phyloP scores from a whole-genome alignment of 768 basidiomycete genomes.

The Rhizopogon vesiculosus region DNA sequence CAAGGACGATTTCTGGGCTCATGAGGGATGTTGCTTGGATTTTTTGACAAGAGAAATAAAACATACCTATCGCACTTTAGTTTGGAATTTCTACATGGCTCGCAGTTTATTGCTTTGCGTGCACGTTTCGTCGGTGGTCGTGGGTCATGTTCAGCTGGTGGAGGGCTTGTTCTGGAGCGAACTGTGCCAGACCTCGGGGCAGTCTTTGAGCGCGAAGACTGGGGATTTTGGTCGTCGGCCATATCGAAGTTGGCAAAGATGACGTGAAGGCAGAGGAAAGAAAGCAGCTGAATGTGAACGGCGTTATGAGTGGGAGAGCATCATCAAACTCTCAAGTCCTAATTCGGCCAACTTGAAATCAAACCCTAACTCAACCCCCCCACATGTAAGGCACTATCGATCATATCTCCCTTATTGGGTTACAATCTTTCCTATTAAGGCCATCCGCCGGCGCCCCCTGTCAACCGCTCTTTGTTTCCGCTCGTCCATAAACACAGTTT shows the following conservation, averaged over 20 bases:
- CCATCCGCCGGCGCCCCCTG: too few relatives aligned
- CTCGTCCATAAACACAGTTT: too few relatives aligned
- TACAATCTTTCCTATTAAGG: too few relatives aligned
- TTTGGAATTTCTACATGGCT: slow-evolving; percentile 83
- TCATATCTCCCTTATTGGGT: too few relatives aligned
- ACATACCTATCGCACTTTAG: slow-evolving; percentile 83
- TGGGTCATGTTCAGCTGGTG: slow-evolving; percentile 53
- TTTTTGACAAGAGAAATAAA: too few relatives aligned
- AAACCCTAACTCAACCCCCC: too few relatives aligned
- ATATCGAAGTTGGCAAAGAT: neutral
- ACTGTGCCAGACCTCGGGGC: slow-evolving; percentile 23
- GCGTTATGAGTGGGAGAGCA: too few relatives aligned
- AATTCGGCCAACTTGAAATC: too few relatives aligned
- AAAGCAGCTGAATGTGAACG: neutral
- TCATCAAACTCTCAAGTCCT: too few relatives aligned
- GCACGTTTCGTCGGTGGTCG: slow-evolving; percentile 77
- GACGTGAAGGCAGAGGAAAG: neutral
- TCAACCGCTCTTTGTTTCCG: too few relatives aligned
- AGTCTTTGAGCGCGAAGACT: neutral
- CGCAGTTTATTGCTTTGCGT: slow-evolving; percentile 85
- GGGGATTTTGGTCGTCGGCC: neutral
- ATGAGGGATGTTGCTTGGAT: neutral
- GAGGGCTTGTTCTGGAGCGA: slow-evolving; percentile 40
- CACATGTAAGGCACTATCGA: too few relatives aligned
- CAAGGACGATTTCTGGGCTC: slow-evolving; percentile 73